These are phyloP conservation scores for Lichtheimia ornata DNA, from an alignment of 371 early-diverging fungal genomes.

Conservation along the genomic window DNA sequence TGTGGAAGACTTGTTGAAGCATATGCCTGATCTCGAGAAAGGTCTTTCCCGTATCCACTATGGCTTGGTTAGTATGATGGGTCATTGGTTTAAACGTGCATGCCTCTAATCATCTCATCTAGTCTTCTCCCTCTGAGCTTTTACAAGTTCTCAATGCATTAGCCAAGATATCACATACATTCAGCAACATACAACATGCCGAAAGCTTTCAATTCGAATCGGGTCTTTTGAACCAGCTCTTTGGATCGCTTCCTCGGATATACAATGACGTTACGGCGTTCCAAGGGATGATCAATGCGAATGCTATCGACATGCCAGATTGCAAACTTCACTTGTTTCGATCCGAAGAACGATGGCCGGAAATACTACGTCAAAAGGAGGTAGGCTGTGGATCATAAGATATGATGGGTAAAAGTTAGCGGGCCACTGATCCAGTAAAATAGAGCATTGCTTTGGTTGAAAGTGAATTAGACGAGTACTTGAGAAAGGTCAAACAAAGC, in stretches of 20 bases:
- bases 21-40: constrained; percentile 76
- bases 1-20: constrained; percentile 32
- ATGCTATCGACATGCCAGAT: constrained; percentile 43
- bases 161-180: constrained; percentile 34
- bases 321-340: constrained; percentile 53
- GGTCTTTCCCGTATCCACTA: constrained; percentile 75
- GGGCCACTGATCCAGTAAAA: neutral
- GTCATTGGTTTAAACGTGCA: too few relatives aligned
- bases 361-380: constrained; percentile 46
- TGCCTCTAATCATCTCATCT: constrained; percentile 1
- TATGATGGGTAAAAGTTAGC: neutral
- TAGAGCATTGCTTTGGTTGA: constrained; percentile 57
- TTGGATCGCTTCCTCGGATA: constrained; percentile 44
- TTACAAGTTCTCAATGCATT: constrained; percentile 56
- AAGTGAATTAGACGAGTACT: constrained; percentile 45
- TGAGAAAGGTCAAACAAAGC: constrained; percentile 45
- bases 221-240: constrained; percentile 31
- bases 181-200: constrained; percentile 13
- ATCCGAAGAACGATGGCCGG: constrained; percentile 55
- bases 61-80: constrained; percentile 42
- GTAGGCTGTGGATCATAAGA: constrained; percentile 22
- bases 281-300: constrained; percentile 35
- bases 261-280: constrained; percentile 34
- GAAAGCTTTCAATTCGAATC: constrained; percentile 30
- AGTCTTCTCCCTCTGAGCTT: constrained; percentile 67